Percentiles rank a stretch among this genome's conserved stretches.
Conservation (phyloP, 495 filamentous ascomycete species). For the Xylaria castorea region DNA sequence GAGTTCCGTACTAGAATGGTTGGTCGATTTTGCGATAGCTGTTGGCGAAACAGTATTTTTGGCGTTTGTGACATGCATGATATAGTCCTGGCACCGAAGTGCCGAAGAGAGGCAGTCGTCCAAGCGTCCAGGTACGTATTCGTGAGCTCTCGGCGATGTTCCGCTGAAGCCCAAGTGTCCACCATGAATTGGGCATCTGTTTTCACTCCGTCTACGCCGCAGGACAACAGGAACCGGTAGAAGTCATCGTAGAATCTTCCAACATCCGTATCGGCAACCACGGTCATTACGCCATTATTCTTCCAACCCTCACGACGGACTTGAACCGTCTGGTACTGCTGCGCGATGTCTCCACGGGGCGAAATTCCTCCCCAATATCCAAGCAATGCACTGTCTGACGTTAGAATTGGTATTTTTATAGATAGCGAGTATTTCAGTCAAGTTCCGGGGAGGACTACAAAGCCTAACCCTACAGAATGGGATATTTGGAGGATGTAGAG, state of each 20-base stretch:
- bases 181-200: constrained; percentile 89
- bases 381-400: constrained; percentile 62
- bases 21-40: constrained; percentile 75
- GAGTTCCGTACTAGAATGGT: constrained; percentile 80
- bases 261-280: constrained; percentile 75
- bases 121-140: constrained; percentile 85
- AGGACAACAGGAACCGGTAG: constrained; percentile 74
- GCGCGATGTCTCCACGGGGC: constrained; percentile 71
- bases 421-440: neutral
- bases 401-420: neutral
- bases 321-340: constrained; percentile 77
- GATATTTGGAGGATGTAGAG: neutral
- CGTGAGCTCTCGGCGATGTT: constrained; percentile 70
- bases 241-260: constrained; percentile 86
- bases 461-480: neutral
- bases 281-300: constrained; percentile 69
- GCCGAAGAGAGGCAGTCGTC: constrained; percentile 73
- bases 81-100: constrained; percentile 80
- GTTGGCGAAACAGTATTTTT: constrained; percentile 81
- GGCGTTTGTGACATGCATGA: constrained; percentile 93
- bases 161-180: constrained; percentile 72
- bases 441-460: neutral
- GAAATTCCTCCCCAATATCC: constrained; percentile 95
- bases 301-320: constrained; percentile 60
- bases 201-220: constrained; percentile 84